Base-by-base conservation (phyloP, 1,139 yeast genomes). In the Taphrina flavorubra region DNA sequence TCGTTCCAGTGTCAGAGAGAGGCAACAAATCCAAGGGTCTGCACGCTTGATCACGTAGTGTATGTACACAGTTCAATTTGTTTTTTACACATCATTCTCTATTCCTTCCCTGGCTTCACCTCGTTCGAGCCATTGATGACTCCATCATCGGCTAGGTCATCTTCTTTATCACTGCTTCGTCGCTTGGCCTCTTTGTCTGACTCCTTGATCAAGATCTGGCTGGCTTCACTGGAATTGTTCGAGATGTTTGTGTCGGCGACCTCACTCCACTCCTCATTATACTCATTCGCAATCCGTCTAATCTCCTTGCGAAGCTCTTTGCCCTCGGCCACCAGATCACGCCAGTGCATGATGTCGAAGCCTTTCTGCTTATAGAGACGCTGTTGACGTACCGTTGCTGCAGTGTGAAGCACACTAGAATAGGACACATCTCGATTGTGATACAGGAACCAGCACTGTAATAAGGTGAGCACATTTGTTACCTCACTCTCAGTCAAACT, bases 1-100 rank as follows among this genome's bases (percentile, higher is more conserved):
- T 44, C 62, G 62, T 58, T 58, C 62, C 62, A 58, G 62, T 58
- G 62, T 58, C 62, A 58, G 62, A 58, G 62, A 58, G 62, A 58
- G 62, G 62, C 62, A 44, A 58, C 62, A 58, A 14, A n/a, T 25
- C 4, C 31, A 25, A 25, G 4, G 31, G 31, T 4, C 31, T 4
- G 4, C 4, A 4, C 4, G 31, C n/a, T 51, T 51, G n/a, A 20
- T 16, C 36, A 14, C 13, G 51, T 39, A 39, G 14, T 11, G 42
- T 6, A 39, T 39, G 42, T 14, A 39, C 42, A 39, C 11, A 25
- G 4, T 25, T 25, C 31, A 25, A 25, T 25, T 25, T 25, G 31
- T 25, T 25, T 4, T 25, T 2, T 25, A 25, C 31, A 25, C 4
- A 25, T 25, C 31, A 25, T 25, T 39, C 42, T 49, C 36, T 49